Evolutionary conservation across 306 rosid genomes (phyloP).

Genomic region (Acacia melanoxylon): DNA sequence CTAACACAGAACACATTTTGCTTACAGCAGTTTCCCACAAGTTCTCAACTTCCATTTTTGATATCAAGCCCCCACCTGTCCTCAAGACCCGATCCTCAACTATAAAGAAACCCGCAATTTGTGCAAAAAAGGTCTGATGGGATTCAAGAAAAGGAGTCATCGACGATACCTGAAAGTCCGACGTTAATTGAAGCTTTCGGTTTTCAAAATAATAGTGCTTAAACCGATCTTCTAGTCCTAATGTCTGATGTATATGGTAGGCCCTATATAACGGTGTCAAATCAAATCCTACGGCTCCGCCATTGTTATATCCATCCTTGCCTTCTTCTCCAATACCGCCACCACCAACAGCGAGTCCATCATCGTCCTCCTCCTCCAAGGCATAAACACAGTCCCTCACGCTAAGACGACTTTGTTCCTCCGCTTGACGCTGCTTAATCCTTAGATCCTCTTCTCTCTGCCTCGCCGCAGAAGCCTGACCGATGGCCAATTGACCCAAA

Average conservation of each 20-base stretch:
- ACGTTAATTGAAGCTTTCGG: constrained; percentile 91
- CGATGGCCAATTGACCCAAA: constrained; percentile 89
- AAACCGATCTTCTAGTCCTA: constrained; percentile 91
- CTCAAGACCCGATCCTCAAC: constrained; percentile 93
- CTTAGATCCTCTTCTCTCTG: constrained; percentile 97
- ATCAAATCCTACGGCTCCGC: constrained; percentile 69
- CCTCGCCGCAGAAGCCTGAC: constrained; percentile 92
- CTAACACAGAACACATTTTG: constrained; percentile 96
- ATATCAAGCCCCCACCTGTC: constrained; percentile 89
- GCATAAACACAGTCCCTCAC: constrained; percentile 89
- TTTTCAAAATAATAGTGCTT: constrained; percentile 91
- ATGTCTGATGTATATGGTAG: constrained; percentile 84
- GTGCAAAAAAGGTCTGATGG: constrained; percentile 95
- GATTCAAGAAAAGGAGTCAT: constrained; percentile 99
- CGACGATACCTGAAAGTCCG: constrained; percentile 97
- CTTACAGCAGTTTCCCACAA: constrained; percentile 97
- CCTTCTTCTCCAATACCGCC: constrained; percentile 47
- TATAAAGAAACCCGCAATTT: constrained; percentile 93
- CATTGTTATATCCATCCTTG: constrained; percentile 47
- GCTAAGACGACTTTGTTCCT: constrained; percentile 98
- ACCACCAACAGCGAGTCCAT: constrained; percentile 43
- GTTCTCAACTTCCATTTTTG: constrained; percentile 94
- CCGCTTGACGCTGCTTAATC: constrained; percentile 98
- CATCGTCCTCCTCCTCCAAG: constrained; percentile 87
- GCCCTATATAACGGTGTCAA: constrained; percentile 88